Base-by-base conservation (phyloP, 805 yeast genomes). In the Blastobotrys peoriensis region DNA sequence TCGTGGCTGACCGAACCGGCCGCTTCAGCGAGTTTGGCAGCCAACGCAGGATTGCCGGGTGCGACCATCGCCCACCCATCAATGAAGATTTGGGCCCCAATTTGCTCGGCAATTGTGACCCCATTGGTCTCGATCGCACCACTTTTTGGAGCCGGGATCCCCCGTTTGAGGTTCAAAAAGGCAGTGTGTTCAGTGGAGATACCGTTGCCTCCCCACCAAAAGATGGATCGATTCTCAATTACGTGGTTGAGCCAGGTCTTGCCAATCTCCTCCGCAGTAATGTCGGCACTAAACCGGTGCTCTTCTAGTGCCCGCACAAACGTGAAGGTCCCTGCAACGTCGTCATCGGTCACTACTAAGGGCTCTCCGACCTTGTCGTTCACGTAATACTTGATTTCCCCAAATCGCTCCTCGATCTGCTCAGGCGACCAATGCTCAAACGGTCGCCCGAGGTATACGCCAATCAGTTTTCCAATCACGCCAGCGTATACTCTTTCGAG, bases 141-240 rank as follows among this genome's bases (percentile, higher is more conserved):
- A 38, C 41, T 38, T 30, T 15, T 9, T 6, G 41, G 41, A 9
- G 35, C 41, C 16, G 41, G 41, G 20, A 38, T 38, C 38, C 41
- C 41, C 15, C 19, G 33, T 15, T 38, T 38, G 35, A 38, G 19
- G 19, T 38, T 38, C 13, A 38, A 30, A 15, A 8, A 38, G 6
- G 41, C 41, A 38, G 41, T 38, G 15, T 38, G 41, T 17, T 38
- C 41, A 9, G 41, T 38, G 5, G 41, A 38, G 21, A 38, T 23
- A n/a, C 41, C 41, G 18, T 38, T 38, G 8, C 41, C 41, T 13
- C 41, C 41, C 41, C 41, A 38, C 41, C 41, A 38, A 15, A 38
- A 38, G 18, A 38, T 38, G 13, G 41, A 38, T n/a, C 41, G 40
- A 15, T 38, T 10, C 41, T 38, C 41, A 23, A 38, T 38, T 15